Percentiles rank a stretch among this genome's conserved stretches.
Conservation (phyloP, 306 rosid genomes). For the Quercus rubra region DNA sequence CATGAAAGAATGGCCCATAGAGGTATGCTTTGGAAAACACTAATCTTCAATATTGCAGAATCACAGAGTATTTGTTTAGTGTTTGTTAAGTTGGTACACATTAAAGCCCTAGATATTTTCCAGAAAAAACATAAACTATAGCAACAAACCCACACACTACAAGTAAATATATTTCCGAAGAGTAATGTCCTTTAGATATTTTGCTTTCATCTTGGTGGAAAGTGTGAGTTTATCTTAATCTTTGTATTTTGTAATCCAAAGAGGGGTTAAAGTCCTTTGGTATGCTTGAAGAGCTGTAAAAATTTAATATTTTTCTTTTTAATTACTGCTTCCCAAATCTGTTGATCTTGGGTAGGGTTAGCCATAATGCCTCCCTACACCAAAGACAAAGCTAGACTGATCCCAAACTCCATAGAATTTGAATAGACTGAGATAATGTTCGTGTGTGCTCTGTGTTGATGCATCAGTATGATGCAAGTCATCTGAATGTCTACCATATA, state of each 20-base stretch:
- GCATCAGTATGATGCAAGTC: background rate
- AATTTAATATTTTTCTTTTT: background rate
- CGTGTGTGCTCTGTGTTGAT: no score
- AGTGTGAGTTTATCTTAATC: background rate
- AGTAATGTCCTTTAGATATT: background rate
- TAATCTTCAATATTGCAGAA: conserved; percentile 1
- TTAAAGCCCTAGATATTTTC: conserved; percentile 4
- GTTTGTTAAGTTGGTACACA: background rate
- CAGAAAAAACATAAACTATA: background rate
- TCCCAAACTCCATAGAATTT: no score
- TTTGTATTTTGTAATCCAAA: background rate
- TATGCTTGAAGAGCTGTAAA: background rate
- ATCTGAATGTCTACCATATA: background rate
- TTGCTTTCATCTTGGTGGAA: conserved; percentile 5
- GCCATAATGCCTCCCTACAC: no score
- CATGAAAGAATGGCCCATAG: conserved; percentile 38
- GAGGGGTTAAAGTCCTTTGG: conserved; percentile 1
- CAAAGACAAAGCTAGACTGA: no score
- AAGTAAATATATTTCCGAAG: background rate
- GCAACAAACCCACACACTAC: background rate
- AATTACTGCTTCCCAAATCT: no score
- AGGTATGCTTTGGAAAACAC: conserved; percentile 42
- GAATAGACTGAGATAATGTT: no score
- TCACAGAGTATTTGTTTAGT: conserved; percentile 5
- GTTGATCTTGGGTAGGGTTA: no score